Base-by-base conservation (phyloP, 805 yeast species). In the Kodamaea kaohsiungensis region DNA sequence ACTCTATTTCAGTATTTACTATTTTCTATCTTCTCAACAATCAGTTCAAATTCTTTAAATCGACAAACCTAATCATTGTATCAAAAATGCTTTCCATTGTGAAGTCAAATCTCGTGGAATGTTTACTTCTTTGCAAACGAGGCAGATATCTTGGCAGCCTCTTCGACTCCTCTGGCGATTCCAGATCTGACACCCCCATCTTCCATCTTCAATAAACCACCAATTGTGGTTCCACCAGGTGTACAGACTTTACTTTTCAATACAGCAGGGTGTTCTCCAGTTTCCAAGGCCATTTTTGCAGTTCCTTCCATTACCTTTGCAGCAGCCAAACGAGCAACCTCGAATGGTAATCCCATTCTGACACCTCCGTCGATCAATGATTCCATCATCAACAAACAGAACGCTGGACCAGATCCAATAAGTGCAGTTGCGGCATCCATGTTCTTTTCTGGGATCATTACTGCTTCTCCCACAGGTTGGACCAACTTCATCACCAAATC, bases 161-260 rank as follows among this genome's bases (percentile, higher is more conserved):
- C 96, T 69, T 89, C 91, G 22, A 95, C 88, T 40, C 96, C 97
- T 63, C 91, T 81, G 48, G 96, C 84, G 63, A 95, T 88, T 19
- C 91, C 93, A 46, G 90, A 82, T 73, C 97, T 87, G 47, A 95
- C 88, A 49, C 93, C 96, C 48, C 84, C 84, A 61, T 91, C 97
- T 75, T 95, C 99, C 87, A 95, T 85, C 59, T 86, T 90, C 70
- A 93, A 80, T 55, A 95, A 76, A 0, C 99, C 99, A 8, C 96
- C 96, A 68, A 95, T 95, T 3, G 99, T 95, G 49, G 98, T 92
- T 35, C 99, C 99, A 30, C 95, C 99, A 19, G 99, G 99, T 0
- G 99, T 95, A 67, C 97, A 91, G 7, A 95, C 95, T 62, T 86
- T 87, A 67, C 88, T 85, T 67, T 89, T 89, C 68, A 95, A 80